phyloP scores from a whole-genome alignment of 352 stramenopile species.

The Halophytophthora batemanensis region DNA sequence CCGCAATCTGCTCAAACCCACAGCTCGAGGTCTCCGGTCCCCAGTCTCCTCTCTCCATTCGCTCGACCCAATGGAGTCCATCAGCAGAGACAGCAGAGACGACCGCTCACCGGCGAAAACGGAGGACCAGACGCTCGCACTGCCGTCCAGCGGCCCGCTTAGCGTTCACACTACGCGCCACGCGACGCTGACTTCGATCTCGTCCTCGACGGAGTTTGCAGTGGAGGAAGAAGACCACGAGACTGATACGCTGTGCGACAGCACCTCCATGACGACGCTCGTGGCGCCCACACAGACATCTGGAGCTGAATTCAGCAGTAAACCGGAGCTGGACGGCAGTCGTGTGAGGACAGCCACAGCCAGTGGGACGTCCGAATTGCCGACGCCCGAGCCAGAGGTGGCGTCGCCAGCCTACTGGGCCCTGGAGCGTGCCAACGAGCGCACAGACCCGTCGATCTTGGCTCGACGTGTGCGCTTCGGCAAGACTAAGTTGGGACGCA shows the following conservation, averaged over 20 bases:
- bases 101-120: background rate
- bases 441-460: slow-evolving; percentile 46
- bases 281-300: slow-evolving; percentile 5
- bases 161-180: too few relatives aligned
- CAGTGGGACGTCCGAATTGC: background rate
- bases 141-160: too few relatives aligned
- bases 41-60: too few relatives aligned
- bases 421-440: slow-evolving; percentile 42
- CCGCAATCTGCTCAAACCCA: too few relatives aligned
- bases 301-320: slow-evolving; percentile 5
- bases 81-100: too few relatives aligned
- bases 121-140: background rate
- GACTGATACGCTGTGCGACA: too few relatives aligned
- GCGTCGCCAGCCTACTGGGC: slow-evolving; percentile 39
- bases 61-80: too few relatives aligned
- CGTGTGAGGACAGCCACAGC: background rate
- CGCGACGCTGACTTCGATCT: slow-evolving; percentile 14
- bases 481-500: slow-evolving; percentile 44
- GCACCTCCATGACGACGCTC: too few relatives aligned
- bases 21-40: too few relatives aligned
- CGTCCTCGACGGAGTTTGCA: slow-evolving; percentile 18
- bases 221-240: background rate
- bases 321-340: slow-evolving; percentile 9
- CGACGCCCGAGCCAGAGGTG: slow-evolving; percentile 19
- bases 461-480: slow-evolving; percentile 57